These are phyloP conservation scores for Phaeosphaeriaceae sp. DNA, from an alignment of 2,329 filamentous ascomycete genomes.

Conservation along the genomic window DNA sequence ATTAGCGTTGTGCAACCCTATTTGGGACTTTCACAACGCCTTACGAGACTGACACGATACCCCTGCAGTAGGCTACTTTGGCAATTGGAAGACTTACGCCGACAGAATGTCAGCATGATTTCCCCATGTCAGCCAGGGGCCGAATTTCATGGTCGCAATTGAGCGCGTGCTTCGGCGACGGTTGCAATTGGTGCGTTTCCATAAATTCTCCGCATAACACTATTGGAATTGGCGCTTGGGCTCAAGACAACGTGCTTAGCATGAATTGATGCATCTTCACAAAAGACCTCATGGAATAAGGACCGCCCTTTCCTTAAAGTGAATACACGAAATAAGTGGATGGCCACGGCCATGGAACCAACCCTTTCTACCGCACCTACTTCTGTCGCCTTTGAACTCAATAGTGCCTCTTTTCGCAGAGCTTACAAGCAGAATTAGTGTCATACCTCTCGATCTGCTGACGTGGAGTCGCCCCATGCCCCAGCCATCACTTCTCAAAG, in stretches of 20 bases:
- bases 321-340: too few relatives aligned
- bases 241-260: background rate
- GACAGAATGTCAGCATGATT: background rate
- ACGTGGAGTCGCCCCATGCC: background rate
- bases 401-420: too few relatives aligned
- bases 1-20: background rate
- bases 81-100: background rate
- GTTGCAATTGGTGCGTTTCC: background rate
- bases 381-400: too few relatives aligned
- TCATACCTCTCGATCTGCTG: background rate
- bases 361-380: too few relatives aligned
- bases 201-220: background rate
- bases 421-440: too few relatives aligned
- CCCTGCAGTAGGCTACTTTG: background rate
- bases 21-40: background rate
- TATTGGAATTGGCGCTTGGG: background rate
- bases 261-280: background rate
- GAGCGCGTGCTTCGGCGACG: background rate
- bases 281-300: background rate
- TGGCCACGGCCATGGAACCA: too few relatives aligned
- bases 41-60: background rate
- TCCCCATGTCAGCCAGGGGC: background rate
- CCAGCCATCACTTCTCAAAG: constrained; percentile 21
- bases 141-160: background rate
- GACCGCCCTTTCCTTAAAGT: background rate